Evolutionary conservation across 208 protist species (phyloP).

Genomic region (Sergeia podlipaevii): DNA sequence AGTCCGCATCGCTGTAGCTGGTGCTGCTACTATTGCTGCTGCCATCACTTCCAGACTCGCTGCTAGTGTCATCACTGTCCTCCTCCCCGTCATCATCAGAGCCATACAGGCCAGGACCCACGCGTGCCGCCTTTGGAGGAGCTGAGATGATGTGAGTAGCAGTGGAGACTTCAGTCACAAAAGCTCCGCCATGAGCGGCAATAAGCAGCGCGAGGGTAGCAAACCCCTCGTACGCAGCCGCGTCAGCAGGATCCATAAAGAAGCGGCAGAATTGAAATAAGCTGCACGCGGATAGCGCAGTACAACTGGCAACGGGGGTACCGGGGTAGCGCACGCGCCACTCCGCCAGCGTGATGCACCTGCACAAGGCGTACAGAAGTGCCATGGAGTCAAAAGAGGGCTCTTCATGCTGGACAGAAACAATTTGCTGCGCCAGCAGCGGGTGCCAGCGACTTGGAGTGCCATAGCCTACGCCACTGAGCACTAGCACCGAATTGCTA

Average conservation of each 20-base stretch:
- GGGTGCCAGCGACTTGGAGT: slow-evolving; percentile 40
- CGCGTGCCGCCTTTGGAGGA: no score
- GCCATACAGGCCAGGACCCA: no score
- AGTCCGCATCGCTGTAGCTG: no score
- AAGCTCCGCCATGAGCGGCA: slow-evolving; percentile 37
- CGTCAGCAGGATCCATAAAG: slow-evolving; percentile 20
- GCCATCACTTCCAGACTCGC: no score
- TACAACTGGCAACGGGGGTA: slow-evolving; percentile 42
- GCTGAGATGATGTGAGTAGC: slow-evolving; percentile 61
- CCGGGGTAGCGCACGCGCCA: slow-evolving; percentile 65
- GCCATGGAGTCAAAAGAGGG: slow-evolving; percentile 36
- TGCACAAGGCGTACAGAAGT: slow-evolving; percentile 60
- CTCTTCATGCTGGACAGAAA: neutral
- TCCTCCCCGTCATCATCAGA: slow-evolving; percentile 3
- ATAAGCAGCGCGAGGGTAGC: slow-evolving; percentile 38
- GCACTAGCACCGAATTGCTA: slow-evolving; percentile 38
- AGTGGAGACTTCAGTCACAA: slow-evolving; percentile 27
- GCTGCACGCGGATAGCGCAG: slow-evolving; percentile 25
- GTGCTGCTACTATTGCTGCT: no score
- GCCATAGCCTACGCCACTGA: slow-evolving; percentile 18
- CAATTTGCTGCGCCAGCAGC: slow-evolving; percentile 29
- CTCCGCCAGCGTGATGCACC: slow-evolving; percentile 55
- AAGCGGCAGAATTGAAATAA: slow-evolving; percentile 68
- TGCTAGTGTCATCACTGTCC: neutral
- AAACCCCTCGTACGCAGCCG: slow-evolving; percentile 12